A percentile compares a stretch with the other conserved stretches of the same genome.
Conservation (phyloP, 257 asterid species). For the Ilex aquifolium region DNA sequence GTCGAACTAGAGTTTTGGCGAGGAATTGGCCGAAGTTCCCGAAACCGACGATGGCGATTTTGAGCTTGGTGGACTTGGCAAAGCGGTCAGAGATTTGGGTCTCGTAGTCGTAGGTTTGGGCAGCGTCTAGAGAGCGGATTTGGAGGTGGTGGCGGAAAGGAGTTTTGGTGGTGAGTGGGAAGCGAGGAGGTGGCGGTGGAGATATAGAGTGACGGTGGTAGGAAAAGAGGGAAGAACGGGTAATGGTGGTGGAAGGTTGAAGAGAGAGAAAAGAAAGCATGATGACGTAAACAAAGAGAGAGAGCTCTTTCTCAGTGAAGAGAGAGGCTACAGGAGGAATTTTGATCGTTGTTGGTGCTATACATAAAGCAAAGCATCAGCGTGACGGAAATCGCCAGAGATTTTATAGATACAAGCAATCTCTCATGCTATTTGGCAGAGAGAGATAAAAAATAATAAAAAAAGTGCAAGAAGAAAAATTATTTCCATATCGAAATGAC, state of each 20-base stretch:
- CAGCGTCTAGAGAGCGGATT: slow-evolving; percentile 62
- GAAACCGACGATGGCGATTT: slow-evolving; percentile 61
- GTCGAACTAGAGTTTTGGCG: slow-evolving; percentile 54
- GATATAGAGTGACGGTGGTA: slow-evolving; percentile 3
- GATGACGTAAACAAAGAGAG: no score
- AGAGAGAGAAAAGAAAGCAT: slow-evolving; percentile 27
- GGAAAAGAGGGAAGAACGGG: background rate
- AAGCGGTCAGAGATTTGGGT: slow-evolving; percentile 18
- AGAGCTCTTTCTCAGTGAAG: no score
- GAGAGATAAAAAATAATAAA: no score
- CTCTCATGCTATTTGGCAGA: no score
- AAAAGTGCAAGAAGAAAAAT: no score
- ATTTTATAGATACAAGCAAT: no score
- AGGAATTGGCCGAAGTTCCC: slow-evolving; percentile 82
- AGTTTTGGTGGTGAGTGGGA: slow-evolving; percentile 12
- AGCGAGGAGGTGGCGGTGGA: slow-evolving; percentile 15
- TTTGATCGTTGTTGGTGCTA: no score
- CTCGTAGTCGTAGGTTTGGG: slow-evolving; percentile 68
- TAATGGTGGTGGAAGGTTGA: slow-evolving; percentile 22
- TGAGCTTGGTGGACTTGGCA: slow-evolving; percentile 40
- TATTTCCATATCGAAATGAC: no score
- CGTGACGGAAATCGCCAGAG: no score
- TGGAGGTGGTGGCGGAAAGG: slow-evolving; percentile 17
- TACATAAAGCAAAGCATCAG: no score
- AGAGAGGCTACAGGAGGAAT: no score